Conservation (phyloP, 306 rosid species). For the Cicer bijugum region DNA sequence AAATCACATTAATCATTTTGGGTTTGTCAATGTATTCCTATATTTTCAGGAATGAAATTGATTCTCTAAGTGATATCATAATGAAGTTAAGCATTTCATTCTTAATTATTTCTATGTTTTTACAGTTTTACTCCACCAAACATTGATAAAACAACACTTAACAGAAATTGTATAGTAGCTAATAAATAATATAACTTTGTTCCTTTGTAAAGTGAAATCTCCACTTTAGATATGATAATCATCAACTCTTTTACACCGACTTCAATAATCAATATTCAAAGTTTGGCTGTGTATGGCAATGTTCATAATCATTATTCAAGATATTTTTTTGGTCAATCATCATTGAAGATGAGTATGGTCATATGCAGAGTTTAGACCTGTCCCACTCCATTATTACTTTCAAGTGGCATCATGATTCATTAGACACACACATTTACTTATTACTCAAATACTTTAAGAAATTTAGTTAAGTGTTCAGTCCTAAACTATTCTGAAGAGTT, state of each 20-base stretch:
- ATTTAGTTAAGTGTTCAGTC: background rate
- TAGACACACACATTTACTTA: no score
- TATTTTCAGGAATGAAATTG: background rate
- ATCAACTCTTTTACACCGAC: constrained; percentile 13
- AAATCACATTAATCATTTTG: background rate
- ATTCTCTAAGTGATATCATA: background rate
- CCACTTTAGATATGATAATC: background rate
- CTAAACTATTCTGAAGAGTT: background rate
- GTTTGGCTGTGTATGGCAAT: background rate
- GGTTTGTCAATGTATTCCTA: background rate
- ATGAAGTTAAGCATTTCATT: background rate
- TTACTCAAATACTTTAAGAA: background rate
- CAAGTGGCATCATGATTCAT: background rate
- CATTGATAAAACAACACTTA: background rate
- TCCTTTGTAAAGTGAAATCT: background rate
- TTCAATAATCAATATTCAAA: background rate
- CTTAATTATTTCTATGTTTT: background rate
- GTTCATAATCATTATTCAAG: background rate
- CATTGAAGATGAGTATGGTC: background rate
- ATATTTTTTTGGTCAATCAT: background rate
- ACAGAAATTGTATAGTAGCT: constrained; percentile 2
- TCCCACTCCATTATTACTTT: background rate
- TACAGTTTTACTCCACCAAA: background rate
- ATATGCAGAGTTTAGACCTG: background rate
- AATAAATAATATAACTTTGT: background rate